Conservation (phyloP, 2,329 filamentous ascomycete species). For the Zymoseptoria passerinii region DNA sequence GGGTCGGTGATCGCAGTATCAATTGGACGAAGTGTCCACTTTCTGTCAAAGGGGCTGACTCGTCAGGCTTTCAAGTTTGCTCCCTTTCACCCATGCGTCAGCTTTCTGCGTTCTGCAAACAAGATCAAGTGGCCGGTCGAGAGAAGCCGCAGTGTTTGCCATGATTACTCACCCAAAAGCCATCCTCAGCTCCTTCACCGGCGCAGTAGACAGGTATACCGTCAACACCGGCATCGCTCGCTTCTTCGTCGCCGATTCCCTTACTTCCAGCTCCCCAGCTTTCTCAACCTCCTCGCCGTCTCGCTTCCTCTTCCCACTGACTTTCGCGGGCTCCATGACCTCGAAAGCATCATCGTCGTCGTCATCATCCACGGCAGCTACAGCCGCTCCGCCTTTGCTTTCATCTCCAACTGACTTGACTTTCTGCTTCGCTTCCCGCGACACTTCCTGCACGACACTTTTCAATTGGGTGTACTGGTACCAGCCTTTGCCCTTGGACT, state of each 20-base stretch:
- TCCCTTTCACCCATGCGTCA: background rate
- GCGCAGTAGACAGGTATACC: slow-evolving; percentile 49
- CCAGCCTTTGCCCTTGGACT: slow-evolving; percentile 38
- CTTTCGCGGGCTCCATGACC: slow-evolving; percentile 18
- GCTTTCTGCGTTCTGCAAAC: background rate
- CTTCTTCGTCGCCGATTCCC: slow-evolving; percentile 42
- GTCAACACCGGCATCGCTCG: slow-evolving; percentile 49
- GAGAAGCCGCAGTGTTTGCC: background rate
- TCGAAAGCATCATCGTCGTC: slow-evolving; percentile 23
- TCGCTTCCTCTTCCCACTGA: background rate
- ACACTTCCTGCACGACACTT: slow-evolving; percentile 20
- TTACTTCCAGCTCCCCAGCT: slow-evolving; percentile 40
- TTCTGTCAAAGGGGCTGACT: background rate
- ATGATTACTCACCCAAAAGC: slow-evolving; percentile 33
- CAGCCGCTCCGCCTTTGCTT: slow-evolving; percentile 14
- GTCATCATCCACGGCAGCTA: slow-evolving; percentile 20
- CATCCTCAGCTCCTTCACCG: slow-evolving; percentile 49
- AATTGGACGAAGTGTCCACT: background rate
- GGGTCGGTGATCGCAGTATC: background rate
- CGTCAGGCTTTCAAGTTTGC: background rate
- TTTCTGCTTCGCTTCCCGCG: slow-evolving; percentile 10
- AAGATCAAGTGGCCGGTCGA: background rate
- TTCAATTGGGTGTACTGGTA: slow-evolving; percentile 32
- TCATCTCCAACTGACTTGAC: background rate
- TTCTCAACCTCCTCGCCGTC: slow-evolving; percentile 41